Evolutionary conservation across 148 eudicot species (phyloP), one percentile per base, ranked within the genome.

Genomic region (Amaranthus cruentus): DNA sequence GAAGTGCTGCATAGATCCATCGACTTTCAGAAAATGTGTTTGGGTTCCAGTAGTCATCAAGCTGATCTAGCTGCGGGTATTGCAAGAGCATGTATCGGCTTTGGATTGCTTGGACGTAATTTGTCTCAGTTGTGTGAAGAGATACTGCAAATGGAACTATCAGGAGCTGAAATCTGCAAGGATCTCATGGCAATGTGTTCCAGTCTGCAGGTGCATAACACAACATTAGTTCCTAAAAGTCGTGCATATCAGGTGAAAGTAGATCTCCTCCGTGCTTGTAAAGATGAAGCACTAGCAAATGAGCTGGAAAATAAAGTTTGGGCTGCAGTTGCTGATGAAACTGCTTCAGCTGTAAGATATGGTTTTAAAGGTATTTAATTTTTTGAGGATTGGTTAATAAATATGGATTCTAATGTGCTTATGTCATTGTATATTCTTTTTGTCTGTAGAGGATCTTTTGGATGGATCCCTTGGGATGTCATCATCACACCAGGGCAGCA

Each of bases 281-380:
- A 77, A 57, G 86, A 85, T 80, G 92, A 85, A 78, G 21, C 68
- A 59, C 44, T 78, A 71, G 96, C 93, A 48, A 72, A 75, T 68
- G 89, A 81, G 75, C 72, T 89, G 71, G 96, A 95, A 79, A 86
- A 76, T 70, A 85, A 87, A 83, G 89, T 95, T 77, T 95, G 99
- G 99, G 90, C 84, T 81, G 89, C 99, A 50, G 97, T 95, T 76
- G 91, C 99, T 62, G 96, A 87, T 68, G 99, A 95, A 83, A 95
- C 99, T 5, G 96, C 99, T 81, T 85, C 91, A 66, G 96, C 99
- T 64, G 99, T 95, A 59, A 85, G 94, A 86, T 92, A 95, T 75
- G 99, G 94, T 47, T 92, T 95, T 75, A 86, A 84, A 90, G 99
- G 99, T 90, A 80, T 55, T 50, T 60, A 21, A 15, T 42, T n/a